A percentile compares a stretch with the other conserved stretches of the same genome.
Conservation (phyloP, 73 alveolate species). For the Breviolum minutum region DNA sequence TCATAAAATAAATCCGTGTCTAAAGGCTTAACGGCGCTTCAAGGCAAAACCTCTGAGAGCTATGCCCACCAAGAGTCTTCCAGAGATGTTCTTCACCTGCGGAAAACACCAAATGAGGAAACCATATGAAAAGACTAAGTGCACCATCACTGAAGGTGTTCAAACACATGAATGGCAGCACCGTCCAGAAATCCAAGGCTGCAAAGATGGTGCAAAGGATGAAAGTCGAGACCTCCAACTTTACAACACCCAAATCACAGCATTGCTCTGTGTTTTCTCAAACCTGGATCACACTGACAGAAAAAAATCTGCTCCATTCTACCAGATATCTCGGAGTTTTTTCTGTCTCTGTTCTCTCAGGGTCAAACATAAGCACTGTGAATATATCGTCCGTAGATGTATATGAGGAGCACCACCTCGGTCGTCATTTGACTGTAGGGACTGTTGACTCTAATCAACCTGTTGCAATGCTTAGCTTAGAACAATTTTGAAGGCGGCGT, state of each 20-base stretch:
- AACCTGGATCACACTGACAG: too few relatives aligned
- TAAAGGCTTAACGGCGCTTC: background rate
- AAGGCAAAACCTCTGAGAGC: background rate
- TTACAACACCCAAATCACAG: too few relatives aligned
- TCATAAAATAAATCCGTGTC: background rate
- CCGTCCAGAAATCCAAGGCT: conserved; percentile 94
- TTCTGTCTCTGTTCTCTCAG: background rate
- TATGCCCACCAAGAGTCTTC: conserved; percentile 67
- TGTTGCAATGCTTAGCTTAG: background rate
- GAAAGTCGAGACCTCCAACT: conserved; percentile 68
- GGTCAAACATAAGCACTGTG: conserved; percentile 40
- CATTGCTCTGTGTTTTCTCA: too few relatives aligned
- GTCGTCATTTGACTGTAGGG: background rate
- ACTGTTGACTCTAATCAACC: background rate
- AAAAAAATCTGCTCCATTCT: background rate
- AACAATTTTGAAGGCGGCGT: conserved; percentile 78
- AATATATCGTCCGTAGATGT: conserved; percentile 88
- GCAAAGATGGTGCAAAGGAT: conserved; percentile 92
- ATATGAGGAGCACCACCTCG: conserved; percentile 80
- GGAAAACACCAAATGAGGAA: background rate
- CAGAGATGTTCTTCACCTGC: conserved; percentile 92
- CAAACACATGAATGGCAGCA: background rate
- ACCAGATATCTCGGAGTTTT: background rate
- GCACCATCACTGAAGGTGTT: background rate
- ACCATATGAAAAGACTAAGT: background rate